Percentiles rank a stretch among this genome's conserved stretches.
Conservation (phyloP, 2,329 filamentous ascomycete species). For the Cytospora leucostoma region DNA sequence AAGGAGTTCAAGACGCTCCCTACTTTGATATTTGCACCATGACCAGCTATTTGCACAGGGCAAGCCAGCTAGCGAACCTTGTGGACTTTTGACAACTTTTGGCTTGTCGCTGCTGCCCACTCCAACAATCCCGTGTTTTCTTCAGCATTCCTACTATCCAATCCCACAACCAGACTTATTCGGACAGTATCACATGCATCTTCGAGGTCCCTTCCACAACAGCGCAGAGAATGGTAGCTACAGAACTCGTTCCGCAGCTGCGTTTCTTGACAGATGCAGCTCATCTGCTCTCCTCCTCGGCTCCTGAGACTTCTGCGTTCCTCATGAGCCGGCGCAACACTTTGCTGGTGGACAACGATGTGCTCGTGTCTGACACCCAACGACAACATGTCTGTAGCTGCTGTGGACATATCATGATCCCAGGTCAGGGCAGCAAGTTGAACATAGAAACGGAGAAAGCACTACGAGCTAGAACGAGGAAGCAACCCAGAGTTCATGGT, state of each 20-base stretch:
- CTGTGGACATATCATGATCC: conserved; percentile 63
- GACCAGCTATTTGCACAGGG: conserved; percentile 7
- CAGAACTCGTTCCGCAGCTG: conserved; percentile 35
- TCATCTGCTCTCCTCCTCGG: conserved; percentile 53
- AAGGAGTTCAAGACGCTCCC: not conserved
- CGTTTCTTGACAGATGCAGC: conserved; percentile 60
- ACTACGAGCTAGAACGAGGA: conserved; percentile 49
- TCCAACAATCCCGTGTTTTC: not conserved
- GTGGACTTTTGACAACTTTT: not conserved
- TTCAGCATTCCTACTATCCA: not conserved
- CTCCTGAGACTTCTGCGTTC: conserved; percentile 60
- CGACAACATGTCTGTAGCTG: conserved; percentile 57
- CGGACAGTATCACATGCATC: not conserved
- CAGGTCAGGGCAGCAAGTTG: conserved; percentile 48
- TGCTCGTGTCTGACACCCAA: conserved; percentile 49
- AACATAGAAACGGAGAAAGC: conserved; percentile 43
- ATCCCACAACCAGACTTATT: not conserved
- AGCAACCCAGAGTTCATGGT: not conserved
- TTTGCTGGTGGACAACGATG: conserved; percentile 50
- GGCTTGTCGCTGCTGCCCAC: not conserved
- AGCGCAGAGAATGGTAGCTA: conserved; percentile 21
- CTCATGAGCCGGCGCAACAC: conserved; percentile 57
- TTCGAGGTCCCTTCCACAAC: no score
- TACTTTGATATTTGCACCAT: conserved; percentile 9
- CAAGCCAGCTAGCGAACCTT: not conserved